phyloP scores from a whole-genome alignment of 257 asterid genomes.

The Solanum clarkiae region DNA sequence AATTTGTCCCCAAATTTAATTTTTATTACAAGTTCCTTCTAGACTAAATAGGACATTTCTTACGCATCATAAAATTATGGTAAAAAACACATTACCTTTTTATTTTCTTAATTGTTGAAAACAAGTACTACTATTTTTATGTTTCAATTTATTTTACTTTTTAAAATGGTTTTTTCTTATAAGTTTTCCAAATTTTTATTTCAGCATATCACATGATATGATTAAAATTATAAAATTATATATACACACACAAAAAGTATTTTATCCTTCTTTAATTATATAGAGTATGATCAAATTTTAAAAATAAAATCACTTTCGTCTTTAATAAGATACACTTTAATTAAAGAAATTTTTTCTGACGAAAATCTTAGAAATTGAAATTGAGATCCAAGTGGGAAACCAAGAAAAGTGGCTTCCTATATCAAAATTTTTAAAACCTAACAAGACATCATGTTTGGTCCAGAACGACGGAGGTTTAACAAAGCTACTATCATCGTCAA shows the following conservation, averaged over 20 bases:
- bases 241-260: background rate
- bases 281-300: accelerated
- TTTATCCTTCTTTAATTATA: background rate
- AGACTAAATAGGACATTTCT: background rate
- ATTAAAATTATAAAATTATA: too few relatives aligned
- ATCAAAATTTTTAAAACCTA: background rate
- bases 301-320: background rate
- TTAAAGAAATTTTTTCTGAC: too few relatives aligned
- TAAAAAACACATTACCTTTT: background rate
- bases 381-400: too few relatives aligned
- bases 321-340: background rate
- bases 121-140: too few relatives aligned
- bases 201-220: background rate
- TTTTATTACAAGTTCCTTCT: background rate
- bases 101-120: too few relatives aligned
- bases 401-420: background rate
- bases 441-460: background rate
- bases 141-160: background rate
- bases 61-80: background rate
- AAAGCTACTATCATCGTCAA: too few relatives aligned
- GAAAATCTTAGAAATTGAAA: too few relatives aligned
- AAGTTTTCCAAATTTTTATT: background rate
- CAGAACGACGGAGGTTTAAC: too few relatives aligned
- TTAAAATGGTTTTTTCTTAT: background rate
- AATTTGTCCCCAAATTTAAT: background rate